phyloP scores from a whole-genome alignment of 2,329 filamentous ascomycete genomes.

The Calonectria leucothoes region DNA sequence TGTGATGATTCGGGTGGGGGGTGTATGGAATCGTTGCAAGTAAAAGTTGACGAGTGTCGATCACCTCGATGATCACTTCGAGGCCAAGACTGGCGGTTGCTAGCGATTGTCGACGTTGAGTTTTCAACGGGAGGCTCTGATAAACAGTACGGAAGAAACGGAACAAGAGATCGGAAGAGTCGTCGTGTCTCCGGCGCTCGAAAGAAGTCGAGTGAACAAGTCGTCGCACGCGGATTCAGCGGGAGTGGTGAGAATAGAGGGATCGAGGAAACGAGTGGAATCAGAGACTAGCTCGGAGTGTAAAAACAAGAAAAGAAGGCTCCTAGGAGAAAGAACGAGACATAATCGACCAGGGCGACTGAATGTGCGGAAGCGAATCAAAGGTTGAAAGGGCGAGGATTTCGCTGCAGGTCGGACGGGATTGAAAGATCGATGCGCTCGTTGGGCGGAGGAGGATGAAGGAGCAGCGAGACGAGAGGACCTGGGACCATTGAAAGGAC shows the following conservation, averaged over 20 bases:
- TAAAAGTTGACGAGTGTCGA: conserved; percentile 32
- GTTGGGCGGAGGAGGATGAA: conserved; percentile 40
- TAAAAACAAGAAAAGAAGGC: conserved; percentile 37
- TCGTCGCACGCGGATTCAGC: conserved; percentile 28
- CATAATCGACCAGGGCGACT: conserved; percentile 50
- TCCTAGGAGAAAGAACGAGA: conserved; percentile 46
- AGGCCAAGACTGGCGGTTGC: conserved; percentile 26
- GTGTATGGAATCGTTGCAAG: conserved; percentile 20
- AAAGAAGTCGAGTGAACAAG: conserved; percentile 12
- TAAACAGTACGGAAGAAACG: conserved; percentile 13
- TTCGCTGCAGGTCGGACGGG: conserved; percentile 31
- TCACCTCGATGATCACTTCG: conserved; percentile 38
- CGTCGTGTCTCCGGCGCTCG: conserved; percentile 10
- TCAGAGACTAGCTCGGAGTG: conserved; percentile 60
- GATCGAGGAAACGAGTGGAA: conserved; percentile 56
- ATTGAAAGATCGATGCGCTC: conserved; percentile 37
- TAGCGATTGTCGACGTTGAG: conserved; percentile 27
- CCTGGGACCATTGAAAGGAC: conserved; percentile 35
- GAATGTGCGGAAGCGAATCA: conserved; percentile 32
- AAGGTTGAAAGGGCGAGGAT: conserved; percentile 26
- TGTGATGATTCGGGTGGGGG: conserved; percentile 9
- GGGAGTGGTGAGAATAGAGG: conserved; percentile 29
- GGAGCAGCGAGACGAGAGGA: conserved; percentile 34
- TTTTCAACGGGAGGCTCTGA: conserved; percentile 24
- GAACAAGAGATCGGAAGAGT: conserved; percentile 17